Percentiles rank a stretch among this genome's conserved stretches.
phyloP scores from a whole-genome alignment of 1,139 yeast species.

The Candida mesenterica region DNA sequence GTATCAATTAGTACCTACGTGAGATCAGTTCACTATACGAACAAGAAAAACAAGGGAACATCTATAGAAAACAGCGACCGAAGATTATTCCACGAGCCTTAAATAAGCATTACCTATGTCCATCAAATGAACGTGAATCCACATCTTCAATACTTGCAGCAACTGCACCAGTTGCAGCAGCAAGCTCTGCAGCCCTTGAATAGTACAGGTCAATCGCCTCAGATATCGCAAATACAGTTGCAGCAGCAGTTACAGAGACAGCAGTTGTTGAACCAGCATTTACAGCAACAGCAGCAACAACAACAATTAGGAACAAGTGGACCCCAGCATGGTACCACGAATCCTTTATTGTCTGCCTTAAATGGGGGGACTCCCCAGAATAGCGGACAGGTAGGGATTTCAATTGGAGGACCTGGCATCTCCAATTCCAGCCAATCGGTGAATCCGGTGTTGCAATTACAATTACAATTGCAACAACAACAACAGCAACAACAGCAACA shows the following conservation, averaged over 20 bases:
- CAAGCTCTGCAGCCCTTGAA: slow-evolving; percentile 23
- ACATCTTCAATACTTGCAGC: slow-evolving; percentile 45
- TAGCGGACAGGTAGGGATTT: slow-evolving; percentile 7
- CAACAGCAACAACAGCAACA: slow-evolving; percentile 20
- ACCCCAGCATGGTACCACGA: slow-evolving; percentile 23
- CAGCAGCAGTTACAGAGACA: slow-evolving; percentile 42
- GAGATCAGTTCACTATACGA: not conserved
- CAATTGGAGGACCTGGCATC: slow-evolving; percentile 7
- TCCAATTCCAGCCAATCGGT: slow-evolving; percentile 16
- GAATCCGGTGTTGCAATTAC: slow-evolving; percentile 35
- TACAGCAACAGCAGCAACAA: slow-evolving; percentile 28
- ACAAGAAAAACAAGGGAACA: too few species aligned
- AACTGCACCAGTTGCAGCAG: slow-evolving; percentile 31
- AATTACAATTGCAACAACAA: slow-evolving; percentile 27
- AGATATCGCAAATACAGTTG: slow-evolving; percentile 37
- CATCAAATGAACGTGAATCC: slow-evolving; percentile 34
- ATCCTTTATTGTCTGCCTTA: slow-evolving; percentile 39
- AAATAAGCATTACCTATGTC: not conserved
- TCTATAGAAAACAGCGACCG: too few species aligned
- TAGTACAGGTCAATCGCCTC: slow-evolving; percentile 36
- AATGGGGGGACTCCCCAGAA: slow-evolving; percentile 25
- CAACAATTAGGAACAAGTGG: slow-evolving; percentile 22
- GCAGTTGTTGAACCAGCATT: slow-evolving; percentile 36
- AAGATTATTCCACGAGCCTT: not conserved
- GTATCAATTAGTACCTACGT: not conserved